Conservation (phyloP, 129 eudicot genomes). For the Tagetes patula region DNA sequence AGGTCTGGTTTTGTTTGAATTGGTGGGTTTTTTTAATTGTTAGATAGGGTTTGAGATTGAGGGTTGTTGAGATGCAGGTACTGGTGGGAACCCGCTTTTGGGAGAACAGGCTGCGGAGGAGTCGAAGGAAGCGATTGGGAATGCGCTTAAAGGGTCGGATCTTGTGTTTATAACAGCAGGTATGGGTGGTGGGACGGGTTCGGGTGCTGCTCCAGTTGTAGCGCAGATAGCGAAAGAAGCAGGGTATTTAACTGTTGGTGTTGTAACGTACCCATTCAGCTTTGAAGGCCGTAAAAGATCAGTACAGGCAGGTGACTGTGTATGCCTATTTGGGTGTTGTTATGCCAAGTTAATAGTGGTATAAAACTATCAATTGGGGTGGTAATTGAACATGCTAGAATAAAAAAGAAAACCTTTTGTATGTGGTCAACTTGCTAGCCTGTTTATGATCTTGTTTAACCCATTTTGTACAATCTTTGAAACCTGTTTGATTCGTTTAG, state of each 20-base stretch:
- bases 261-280: slow-evolving; percentile 95
- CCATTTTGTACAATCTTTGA: background rate
- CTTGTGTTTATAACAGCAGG: slow-evolving; percentile 99
- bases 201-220: slow-evolving; percentile 99
- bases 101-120: slow-evolving; percentile 99
- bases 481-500: background rate
- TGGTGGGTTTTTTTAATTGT: background rate
- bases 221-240: slow-evolving; percentile 95
- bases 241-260: slow-evolving; percentile 94
- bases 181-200: slow-evolving; percentile 99
- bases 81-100: slow-evolving; percentile 89
- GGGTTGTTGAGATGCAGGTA: slow-evolving; percentile 63
- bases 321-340: slow-evolving; percentile 48
- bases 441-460: background rate
- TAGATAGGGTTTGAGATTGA: slow-evolving; percentile 20
- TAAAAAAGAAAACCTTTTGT: background rate
- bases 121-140: slow-evolving; percentile 91
- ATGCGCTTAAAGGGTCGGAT: slow-evolving; percentile 90
- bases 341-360: background rate
- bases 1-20: slow-evolving; percentile 48
- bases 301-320: slow-evolving; percentile 67
- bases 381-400: background rate
- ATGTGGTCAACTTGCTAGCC: background rate
- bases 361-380: background rate
- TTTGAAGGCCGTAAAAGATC: slow-evolving; percentile 98